Percentiles rank a stretch among this genome's conserved stretches.
Evolutionary conservation across 2,329 filamentous ascomycete species (phyloP).

Genomic region (Huntiella omanensis): DNA sequence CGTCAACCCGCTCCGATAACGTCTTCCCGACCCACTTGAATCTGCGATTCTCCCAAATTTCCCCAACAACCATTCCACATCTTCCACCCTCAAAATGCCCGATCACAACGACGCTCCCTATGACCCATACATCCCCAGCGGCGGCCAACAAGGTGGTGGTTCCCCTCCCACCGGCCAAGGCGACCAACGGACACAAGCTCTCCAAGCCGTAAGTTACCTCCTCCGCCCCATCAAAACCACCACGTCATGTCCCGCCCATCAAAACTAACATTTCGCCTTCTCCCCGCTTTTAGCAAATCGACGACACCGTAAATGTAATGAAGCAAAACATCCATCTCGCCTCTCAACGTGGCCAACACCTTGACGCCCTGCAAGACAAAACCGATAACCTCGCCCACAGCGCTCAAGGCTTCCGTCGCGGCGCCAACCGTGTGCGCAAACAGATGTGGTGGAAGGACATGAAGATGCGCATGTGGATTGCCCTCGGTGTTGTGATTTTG

Average conservation of each 20-base stretch:
- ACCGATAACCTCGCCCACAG: slow-evolving; percentile 85
- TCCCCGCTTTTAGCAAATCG: slow-evolving; percentile 58
- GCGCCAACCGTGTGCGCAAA: slow-evolving; percentile 89
- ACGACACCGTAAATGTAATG: slow-evolving; percentile 90
- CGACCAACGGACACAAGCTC: slow-evolving; percentile 38
- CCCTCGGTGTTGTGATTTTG: slow-evolving; percentile 76
- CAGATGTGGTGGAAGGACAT: slow-evolving; percentile 99
- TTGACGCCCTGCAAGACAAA: slow-evolving; percentile 82
- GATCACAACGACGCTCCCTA: slow-evolving; percentile 44
- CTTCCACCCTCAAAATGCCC: slow-evolving; percentile 25
- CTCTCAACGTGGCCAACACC: slow-evolving; percentile 73
- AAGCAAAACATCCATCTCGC: slow-evolving; percentile 95
- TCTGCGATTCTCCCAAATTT: too few relatives aligned
- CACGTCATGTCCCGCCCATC: too few relatives aligned
- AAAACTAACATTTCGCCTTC: not conserved
- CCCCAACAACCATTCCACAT: not conserved
- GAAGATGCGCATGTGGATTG: slow-evolving; percentile 98
- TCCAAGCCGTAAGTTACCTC: slow-evolving; percentile 59
- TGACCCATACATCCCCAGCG: slow-evolving; percentile 70
- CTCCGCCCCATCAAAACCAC: not conserved
- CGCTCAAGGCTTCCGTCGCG: slow-evolving; percentile 86
- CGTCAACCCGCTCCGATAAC: not conserved
- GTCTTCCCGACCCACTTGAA: too few relatives aligned
- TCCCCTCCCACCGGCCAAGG: slow-evolving; percentile 25
- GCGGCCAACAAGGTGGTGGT: slow-evolving; percentile 19